Percentiles rank a stretch among this genome's conserved stretches.
Conservation (phyloP, 2,329 filamentous ascomycete species). For the Pseudomassariella vexata region DNA sequence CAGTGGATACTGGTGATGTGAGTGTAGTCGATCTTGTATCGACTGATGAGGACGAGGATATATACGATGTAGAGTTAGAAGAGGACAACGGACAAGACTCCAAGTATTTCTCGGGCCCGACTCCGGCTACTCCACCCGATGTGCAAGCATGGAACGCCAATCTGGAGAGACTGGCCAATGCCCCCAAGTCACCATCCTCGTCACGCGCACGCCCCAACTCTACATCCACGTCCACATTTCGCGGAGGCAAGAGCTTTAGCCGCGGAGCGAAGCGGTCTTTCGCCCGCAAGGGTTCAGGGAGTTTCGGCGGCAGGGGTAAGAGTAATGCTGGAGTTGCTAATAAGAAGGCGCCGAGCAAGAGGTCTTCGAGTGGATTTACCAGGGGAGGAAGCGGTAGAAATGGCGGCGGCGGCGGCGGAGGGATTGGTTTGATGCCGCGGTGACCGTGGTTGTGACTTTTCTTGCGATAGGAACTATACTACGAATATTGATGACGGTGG, state of each 20-base stretch:
- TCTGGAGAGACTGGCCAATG: slow-evolving; percentile 17
- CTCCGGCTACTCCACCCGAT: slow-evolving; percentile 10
- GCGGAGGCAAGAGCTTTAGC: slow-evolving; percentile 4
- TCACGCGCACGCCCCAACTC: slow-evolving; percentile 2
- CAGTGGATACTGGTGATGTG: slow-evolving; percentile 8
- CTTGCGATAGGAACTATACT: background rate
- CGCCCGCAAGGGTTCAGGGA: slow-evolving; percentile 5
- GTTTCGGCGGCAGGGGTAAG: slow-evolving; percentile 1
- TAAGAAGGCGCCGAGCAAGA: slow-evolving; percentile 6
- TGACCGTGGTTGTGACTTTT: background rate
- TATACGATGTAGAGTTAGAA: slow-evolving; percentile 5
- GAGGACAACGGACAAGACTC: slow-evolving; percentile 31
- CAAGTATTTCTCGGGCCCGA: slow-evolving; percentile 36
- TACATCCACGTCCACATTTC: slow-evolving; percentile 1
- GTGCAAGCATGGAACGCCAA: slow-evolving; percentile 22
- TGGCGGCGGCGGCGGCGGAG: slow-evolving; percentile 2
- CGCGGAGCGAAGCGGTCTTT: background rate
- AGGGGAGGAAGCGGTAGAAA: slow-evolving; percentile 4
- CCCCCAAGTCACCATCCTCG: slow-evolving; percentile 2
- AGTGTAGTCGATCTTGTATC: slow-evolving; percentile 50
- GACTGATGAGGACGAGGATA: slow-evolving; percentile 17
- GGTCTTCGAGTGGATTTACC: slow-evolving; percentile 4
- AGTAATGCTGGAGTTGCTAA: slow-evolving; percentile 3
- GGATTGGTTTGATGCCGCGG: slow-evolving; percentile 5
- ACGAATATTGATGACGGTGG: background rate